Evolutionary conservation across 768 basidiomycete species (phyloP).

Genomic region (Hygrocybe coccinea): DNA sequence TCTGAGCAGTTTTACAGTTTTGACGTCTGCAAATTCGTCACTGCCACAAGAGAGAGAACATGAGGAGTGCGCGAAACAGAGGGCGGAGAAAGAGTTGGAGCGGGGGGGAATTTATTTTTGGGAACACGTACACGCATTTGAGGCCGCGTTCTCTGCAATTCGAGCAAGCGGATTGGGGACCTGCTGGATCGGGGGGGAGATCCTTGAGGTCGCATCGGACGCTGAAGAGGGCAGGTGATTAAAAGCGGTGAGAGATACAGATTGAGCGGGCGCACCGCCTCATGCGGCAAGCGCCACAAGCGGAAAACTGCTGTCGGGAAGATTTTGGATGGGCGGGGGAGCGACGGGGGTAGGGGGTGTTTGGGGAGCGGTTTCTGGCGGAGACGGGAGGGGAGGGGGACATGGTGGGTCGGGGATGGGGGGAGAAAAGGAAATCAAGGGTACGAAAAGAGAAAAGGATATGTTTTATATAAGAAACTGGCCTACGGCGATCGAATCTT

Average conservation of each 20-base stretch:
- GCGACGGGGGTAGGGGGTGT: conserved; percentile 45
- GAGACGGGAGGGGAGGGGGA: background rate
- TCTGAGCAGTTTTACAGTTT: conserved; percentile 79
- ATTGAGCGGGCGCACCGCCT: conserved; percentile 49
- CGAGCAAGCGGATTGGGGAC: conserved; percentile 59
- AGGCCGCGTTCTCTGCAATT: conserved; percentile 87
- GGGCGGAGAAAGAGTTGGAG: conserved; percentile 1
- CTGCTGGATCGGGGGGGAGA: conserved; percentile 49
- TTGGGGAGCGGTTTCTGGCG: no score
- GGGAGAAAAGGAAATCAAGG: conserved; percentile 25
- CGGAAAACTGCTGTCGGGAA: conserved; percentile 81
- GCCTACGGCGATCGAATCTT: conserved; percentile 17
- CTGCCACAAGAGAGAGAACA: conserved; percentile 44
- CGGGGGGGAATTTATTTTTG: no score
- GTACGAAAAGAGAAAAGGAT: background rate
- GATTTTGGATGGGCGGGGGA: conserved; percentile 65
- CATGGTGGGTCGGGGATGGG: conserved; percentile 32
- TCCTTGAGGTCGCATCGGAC: conserved; percentile 95
- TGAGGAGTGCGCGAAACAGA: conserved; percentile 6
- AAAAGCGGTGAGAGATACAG: conserved; percentile 8
- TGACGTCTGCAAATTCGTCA: conserved; percentile 88
- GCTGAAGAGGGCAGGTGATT: conserved; percentile 35
- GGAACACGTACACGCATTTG: conserved; percentile 94
- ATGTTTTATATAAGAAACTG: background rate
- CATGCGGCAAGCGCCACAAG: conserved; percentile 90